Base-by-base conservation (phyloP, 1,139 yeast genomes). In the Debaryomycetaceae sp. region DNA sequence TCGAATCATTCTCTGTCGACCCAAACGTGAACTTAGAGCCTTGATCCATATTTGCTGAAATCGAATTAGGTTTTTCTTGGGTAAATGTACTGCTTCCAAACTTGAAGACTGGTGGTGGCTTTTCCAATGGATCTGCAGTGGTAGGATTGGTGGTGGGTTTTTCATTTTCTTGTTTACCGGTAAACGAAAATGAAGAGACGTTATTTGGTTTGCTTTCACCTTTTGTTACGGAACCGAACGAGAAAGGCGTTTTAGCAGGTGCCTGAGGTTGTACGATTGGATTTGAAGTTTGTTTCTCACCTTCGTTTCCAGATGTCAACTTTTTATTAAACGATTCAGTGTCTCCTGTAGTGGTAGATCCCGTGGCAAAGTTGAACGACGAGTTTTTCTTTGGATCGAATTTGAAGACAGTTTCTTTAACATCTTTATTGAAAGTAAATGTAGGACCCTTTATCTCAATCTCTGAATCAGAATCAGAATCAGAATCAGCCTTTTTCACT, bases 381-480 rank as follows among this genome's bases (percentile, higher is more conserved):
- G 24, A 14, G 27, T 9, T 23, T 8, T 37, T n/a, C 24, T 14
- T 6, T 11, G 39, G n/a, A 23, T n/a, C 39, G 3, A 80, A 59
- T 49, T 78, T 80, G 59, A 81, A 81, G 1, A 77, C 76, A 48
- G 66, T 70, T 42, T 72, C 80, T 45, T 72, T 68, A 14, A 76
- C 71, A 6, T 69, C 62, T 45, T 78, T 78, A 44, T 68, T 62
- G 51, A 83, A 76, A 5, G 75, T 72, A 56, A 85, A 85, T 11
- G 77, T 65, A 20, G 91, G 91, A 4, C 90, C 91, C 52, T 82
- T 76, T 23, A 82, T 76, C 53, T 77, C 80, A 14, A 80, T 61
- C 42, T 81, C 85, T 42, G 78, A 75, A 27, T 80, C 82, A 7
- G 80, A 73, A 37, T 78, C 80, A 13, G 76, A 67, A 40, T 72